These are phyloP conservation scores for Sindora glabra DNA, from an alignment of 306 rosid species.

Conservation along the genomic window DNA sequence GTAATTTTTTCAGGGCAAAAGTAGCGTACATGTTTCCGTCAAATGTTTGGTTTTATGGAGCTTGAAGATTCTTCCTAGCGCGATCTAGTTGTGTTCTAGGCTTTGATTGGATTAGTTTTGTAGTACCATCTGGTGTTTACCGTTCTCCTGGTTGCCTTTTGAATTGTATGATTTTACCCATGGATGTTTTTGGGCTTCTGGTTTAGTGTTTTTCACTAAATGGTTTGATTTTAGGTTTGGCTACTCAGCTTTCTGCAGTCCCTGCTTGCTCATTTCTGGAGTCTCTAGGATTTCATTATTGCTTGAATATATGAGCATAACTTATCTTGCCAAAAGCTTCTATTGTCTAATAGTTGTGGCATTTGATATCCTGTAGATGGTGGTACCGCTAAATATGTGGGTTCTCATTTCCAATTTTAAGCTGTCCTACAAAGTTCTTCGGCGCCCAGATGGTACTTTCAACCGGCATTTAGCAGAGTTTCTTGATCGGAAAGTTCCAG, in stretches of 20 bases:
- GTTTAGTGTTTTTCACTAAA: conserved; percentile 15
- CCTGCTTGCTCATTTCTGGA: not conserved
- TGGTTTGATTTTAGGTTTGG: not conserved
- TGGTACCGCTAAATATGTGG: conserved; percentile 97
- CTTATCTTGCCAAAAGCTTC: not conserved
- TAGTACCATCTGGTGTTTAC: not conserved
- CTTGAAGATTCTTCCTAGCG: not conserved
- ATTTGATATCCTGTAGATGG: conserved; percentile 46
- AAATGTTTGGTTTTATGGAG: not conserved
- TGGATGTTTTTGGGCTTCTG: not conserved
- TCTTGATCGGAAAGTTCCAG: conserved; percentile 74
- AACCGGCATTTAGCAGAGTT: conserved; percentile 94
- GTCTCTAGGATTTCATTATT: not conserved
- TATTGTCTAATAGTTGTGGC: not conserved
- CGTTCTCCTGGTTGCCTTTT: not conserved
- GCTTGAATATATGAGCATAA: not conserved
- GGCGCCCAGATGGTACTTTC: conserved; percentile 95
- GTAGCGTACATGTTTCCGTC: too few species aligned
- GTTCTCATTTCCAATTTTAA: conserved; percentile 93
- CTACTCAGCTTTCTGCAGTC: not conserved
- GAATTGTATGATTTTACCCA: not conserved
- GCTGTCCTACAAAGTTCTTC: conserved; percentile 92
- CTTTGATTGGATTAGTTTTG: not conserved
- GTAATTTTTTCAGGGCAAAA: not conserved
- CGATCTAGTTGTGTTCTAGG: not conserved